Evolutionary conservation across 495 filamentous ascomycete genomes (phyloP).

Genomic region (Patellaria atrata): DNA sequence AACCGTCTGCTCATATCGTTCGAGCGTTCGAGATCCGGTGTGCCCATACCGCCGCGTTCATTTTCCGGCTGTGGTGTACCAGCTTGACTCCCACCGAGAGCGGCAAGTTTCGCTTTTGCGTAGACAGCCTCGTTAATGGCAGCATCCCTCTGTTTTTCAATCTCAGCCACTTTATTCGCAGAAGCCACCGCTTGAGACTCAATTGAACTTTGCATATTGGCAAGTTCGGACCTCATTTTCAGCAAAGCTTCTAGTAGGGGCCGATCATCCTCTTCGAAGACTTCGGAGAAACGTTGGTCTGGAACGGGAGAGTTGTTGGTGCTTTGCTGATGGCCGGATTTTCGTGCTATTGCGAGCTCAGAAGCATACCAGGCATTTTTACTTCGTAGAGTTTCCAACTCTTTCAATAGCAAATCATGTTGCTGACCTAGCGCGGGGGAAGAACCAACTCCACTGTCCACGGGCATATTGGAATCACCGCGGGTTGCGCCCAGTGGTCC

Average conservation of each 20-base stretch:
- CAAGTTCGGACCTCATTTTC: conserved; percentile 72
- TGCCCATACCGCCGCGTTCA: conserved; percentile 40
- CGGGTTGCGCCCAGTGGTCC: conserved; percentile 11
- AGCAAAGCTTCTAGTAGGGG: conserved; percentile 87
- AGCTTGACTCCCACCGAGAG: conserved; percentile 52
- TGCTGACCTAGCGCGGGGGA: conserved; percentile 27
- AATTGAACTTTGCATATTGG: conserved; percentile 71
- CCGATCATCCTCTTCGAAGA: conserved; percentile 77
- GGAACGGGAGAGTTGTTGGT: conserved; percentile 56
- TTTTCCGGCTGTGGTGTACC: conserved; percentile 58
- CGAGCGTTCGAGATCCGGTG: conserved; percentile 46
- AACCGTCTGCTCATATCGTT: conserved; percentile 70
- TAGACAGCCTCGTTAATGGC: conserved; percentile 88
- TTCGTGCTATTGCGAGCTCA: conserved; percentile 76
- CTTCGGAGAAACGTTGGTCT: conserved; percentile 60
- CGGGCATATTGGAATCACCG: conserved; percentile 13
- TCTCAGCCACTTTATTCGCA: conserved; percentile 77
- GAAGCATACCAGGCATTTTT: conserved; percentile 96
- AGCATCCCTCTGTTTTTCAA: conserved; percentile 83
- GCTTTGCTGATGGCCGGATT: conserved; percentile 70
- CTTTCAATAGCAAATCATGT: conserved; percentile 51
- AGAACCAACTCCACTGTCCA: conserved; percentile 27
- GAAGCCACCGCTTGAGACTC: conserved; percentile 72
- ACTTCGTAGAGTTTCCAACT: conserved; percentile 67
- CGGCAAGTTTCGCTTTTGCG: conserved; percentile 83